Evolutionary conservation across 305 asterid genomes (phyloP).

Genomic region (Solanum hybrid): DNA sequence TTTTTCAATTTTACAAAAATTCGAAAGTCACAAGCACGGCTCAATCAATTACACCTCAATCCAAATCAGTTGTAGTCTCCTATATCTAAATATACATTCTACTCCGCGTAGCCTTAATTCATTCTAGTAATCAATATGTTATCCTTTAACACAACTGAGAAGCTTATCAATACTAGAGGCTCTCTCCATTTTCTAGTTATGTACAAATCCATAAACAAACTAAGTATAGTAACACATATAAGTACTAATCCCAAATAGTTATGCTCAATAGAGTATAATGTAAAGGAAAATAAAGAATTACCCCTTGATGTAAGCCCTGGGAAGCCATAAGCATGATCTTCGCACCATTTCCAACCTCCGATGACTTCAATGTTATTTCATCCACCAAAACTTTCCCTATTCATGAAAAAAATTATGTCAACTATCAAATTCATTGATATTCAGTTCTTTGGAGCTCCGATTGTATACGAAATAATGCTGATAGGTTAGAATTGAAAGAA

Average conservation of each 20-base stretch:
- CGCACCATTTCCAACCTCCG: slow-evolving; percentile 42
- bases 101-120: background rate
- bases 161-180: background rate
- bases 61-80: background rate
- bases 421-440: background rate
- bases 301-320: slow-evolving; percentile 89
- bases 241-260: background rate
- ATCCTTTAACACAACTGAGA: background rate
- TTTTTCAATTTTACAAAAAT: background rate
- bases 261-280: background rate
- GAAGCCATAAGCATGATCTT: slow-evolving; percentile 87
- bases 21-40: background rate
- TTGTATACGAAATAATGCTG: background rate
- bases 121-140: background rate
- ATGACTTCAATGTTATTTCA: slow-evolving; percentile 47
- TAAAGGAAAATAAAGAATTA: slow-evolving; percentile 2
- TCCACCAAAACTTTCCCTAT: slow-evolving; percentile 62
- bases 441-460: background rate
- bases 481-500: background rate
- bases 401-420: slow-evolving; percentile 1
- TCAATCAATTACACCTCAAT: background rate
- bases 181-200: background rate
- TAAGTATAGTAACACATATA: background rate
- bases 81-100: background rate
- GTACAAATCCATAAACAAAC: background rate